A percentile compares a stretch with the other conserved stretches of the same genome.
These are phyloP conservation scores for Acacia pycnantha DNA, from an alignment of 331 rosid genomes.

Conservation along the genomic window DNA sequence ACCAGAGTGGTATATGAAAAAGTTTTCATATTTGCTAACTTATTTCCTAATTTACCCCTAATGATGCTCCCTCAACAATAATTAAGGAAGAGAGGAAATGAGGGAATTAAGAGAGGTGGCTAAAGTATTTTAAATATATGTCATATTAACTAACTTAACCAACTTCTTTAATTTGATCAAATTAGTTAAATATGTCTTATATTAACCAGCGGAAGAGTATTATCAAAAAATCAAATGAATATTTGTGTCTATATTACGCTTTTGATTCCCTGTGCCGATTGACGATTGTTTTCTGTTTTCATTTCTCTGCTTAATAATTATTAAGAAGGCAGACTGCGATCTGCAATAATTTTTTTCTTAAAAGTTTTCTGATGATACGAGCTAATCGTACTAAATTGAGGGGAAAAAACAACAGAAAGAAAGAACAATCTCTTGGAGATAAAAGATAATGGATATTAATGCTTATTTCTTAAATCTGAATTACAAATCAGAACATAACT, in stretches of 20 bases:
- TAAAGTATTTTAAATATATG: too few species aligned
- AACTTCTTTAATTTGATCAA: too few species aligned
- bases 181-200: too few species aligned
- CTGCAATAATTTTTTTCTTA: neutral
- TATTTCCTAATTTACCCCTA: too few species aligned
- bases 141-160: too few species aligned
- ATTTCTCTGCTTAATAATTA: neutral
- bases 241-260: neutral
- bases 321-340: neutral
- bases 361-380: neutral
- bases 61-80: too few species aligned
- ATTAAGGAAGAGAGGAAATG: too few species aligned
- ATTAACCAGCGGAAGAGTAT: too few species aligned
- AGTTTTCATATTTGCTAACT: too few species aligned
- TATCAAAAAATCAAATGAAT: neutral
- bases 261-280: neutral
- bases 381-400: neutral
- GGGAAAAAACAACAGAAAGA: too few species aligned
- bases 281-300: neutral
- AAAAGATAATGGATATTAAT: neutral
- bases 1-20: too few species aligned
- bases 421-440: neutral
- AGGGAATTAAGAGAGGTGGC: too few species aligned
- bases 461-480: neutral
- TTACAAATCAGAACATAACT: neutral